phyloP scores from a whole-genome alignment of 2,329 filamentous ascomycete genomes.

The Epichloe festucae region DNA sequence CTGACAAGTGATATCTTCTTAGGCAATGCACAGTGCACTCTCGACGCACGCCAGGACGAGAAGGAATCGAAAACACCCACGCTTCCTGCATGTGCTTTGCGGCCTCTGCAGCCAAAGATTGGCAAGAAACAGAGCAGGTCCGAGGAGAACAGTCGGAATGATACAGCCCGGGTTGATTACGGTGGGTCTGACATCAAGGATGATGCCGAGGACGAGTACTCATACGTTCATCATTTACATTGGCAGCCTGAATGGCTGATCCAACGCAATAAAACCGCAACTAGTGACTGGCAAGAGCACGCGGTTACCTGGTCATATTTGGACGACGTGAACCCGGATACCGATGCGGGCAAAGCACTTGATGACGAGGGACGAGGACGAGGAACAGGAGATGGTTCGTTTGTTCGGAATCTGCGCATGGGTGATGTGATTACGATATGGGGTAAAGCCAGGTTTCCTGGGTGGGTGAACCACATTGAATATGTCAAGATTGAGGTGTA shows the following conservation, averaged over 20 bases:
- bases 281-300: slow-evolving; percentile 24
- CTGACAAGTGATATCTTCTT: slow-evolving; percentile 1
- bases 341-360: slow-evolving; percentile 25
- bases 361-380: slow-evolving; percentile 33
- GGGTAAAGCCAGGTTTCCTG: slow-evolving; percentile 42
- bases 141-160: background rate
- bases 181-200: background rate
- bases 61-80: slow-evolving; percentile 8
- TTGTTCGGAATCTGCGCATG: slow-evolving; percentile 40
- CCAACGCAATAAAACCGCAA: slow-evolving; percentile 32
- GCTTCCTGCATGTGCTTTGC: slow-evolving; percentile 23
- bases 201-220: slow-evolving; percentile 11
- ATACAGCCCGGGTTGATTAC: background rate
- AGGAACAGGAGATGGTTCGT: slow-evolving; percentile 38
- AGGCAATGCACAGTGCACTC: slow-evolving; percentile 19
- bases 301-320: slow-evolving; percentile 39
- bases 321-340: slow-evolving; percentile 33
- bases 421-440: slow-evolving; percentile 51
- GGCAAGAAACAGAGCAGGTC: slow-evolving; percentile 1
- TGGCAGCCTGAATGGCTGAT: slow-evolving; percentile 27
- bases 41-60: slow-evolving; percentile 16
- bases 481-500: slow-evolving; percentile 42
- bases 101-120: slow-evolving; percentile 22
- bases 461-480: slow-evolving; percentile 40
- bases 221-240: slow-evolving; percentile 26